Conservation (phyloP, 164 flowering plant species). For the Vitis rotundifolia region DNA sequence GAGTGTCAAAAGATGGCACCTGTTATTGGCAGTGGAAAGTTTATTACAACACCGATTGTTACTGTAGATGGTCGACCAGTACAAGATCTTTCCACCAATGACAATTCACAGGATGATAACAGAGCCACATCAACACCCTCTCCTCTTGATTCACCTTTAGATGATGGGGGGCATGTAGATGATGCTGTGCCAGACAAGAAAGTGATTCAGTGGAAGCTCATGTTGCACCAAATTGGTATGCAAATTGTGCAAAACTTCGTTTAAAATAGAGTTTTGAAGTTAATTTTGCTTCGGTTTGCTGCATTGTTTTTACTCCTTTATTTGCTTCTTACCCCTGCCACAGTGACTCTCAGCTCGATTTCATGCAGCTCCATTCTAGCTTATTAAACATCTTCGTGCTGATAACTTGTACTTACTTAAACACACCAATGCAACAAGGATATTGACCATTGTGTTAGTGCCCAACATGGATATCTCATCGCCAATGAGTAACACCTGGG, state of each 20-base stretch:
- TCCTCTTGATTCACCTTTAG: constrained; percentile 2
- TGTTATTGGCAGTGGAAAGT: constrained; percentile 70
- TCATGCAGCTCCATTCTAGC: too few species aligned
- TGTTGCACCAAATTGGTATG: constrained; percentile 84
- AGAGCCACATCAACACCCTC: constrained; percentile 2
- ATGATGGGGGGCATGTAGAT: constrained; percentile 7
- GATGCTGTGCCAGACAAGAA: constrained; percentile 39
- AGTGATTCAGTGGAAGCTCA: constrained; percentile 71
- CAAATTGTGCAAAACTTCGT: constrained; percentile 1
- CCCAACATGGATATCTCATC: not conserved
- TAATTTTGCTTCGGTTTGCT: not conserved
- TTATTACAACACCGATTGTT: constrained; percentile 57
- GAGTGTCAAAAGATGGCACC: constrained; percentile 77
- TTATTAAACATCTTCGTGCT: too few species aligned
- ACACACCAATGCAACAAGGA: not conserved
- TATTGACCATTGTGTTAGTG: not conserved
- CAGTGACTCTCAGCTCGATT: too few species aligned
- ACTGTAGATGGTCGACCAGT: constrained; percentile 67
- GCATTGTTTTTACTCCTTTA: not conserved
- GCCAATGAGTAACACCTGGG: not conserved
- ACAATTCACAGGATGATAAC: constrained; percentile 13
- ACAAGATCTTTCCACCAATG: constrained; percentile 24
- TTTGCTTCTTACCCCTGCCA: not conserved
- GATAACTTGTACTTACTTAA: too few species aligned
- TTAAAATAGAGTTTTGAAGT: not conserved